Base-by-base conservation (phyloP, 1,284 basidiomycete genomes). In the Anthracocystis panici-leucophaei region DNA sequence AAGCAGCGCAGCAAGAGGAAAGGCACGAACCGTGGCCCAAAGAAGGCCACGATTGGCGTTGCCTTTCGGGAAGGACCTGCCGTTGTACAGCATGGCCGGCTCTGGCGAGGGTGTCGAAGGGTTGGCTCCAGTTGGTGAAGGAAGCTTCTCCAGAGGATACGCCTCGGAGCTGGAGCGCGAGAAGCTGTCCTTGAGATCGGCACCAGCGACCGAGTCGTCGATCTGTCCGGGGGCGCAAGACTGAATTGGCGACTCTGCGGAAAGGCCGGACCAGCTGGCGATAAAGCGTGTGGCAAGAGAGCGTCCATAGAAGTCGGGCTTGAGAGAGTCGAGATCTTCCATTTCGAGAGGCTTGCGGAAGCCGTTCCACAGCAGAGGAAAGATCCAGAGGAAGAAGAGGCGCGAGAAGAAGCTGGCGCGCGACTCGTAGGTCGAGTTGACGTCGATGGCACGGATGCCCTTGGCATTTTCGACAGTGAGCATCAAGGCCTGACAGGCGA, bases 341-440 rank as follows among this genome's bases (percentile, higher is more conserved):
- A 79, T 56, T 27, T 66, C 48, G 21, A 80, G 61, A 1, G 77
- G 77, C 20, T 38, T 50, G 27, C 64, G 68, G 61, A 40, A 70
- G 27, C 78, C 78, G 5, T 18, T 59, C 57, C 61, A 79, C 18
- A 80, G 52, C n/a, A 77, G 38, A 8, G 77, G 72, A 23, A 71
- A 31, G 12, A 77, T 68, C 78, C 78, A 80, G n/a, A 63, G n/a
- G 56, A 80, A 80, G 42, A 71, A 35, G 29, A 80, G 63, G 11
- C 65, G 61, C 18, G 76, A 78, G 41, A 78, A 57, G 66, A 80
- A 80, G 59, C 57, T 69, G 7, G 78, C 78, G 9, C 75, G 56
- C 16, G 64, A 60, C 35, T 80, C 77, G 40, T 60, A 40, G n/a
- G 65, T 79, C n/a, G 63, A 65, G 23, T 68, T 35, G 55, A 62